Conservation (phyloP, 2,329 filamentous ascomycete genomes). For the Trichoderma endophyticum region DNA sequence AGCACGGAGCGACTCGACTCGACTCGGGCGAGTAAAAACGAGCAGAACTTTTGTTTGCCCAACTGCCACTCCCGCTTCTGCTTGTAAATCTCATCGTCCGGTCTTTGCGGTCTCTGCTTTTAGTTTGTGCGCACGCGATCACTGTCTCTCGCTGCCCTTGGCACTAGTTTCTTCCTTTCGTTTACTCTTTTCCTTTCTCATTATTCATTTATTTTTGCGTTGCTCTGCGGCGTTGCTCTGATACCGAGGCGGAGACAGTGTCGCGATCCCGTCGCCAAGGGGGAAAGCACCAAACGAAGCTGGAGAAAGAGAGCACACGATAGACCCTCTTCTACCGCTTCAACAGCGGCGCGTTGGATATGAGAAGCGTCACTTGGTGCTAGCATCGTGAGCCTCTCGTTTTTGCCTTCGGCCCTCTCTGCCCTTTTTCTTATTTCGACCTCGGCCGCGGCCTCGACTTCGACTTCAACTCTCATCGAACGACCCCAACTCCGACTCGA, state of each 20-base stretch:
- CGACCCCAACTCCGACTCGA: background rate
- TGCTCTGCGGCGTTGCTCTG: background rate
- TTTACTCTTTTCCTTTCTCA: background rate
- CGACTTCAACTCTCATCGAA: background rate
- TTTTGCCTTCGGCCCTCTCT: background rate
- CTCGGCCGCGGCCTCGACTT: background rate
- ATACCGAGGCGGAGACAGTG: background rate
- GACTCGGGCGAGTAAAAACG: background rate
- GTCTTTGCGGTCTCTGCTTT: background rate
- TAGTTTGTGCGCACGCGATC: background rate
- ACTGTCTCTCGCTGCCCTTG: background rate
- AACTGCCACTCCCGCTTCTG: background rate
- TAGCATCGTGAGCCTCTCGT: constrained; percentile 6
- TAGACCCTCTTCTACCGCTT: constrained; percentile 12
- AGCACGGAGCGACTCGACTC: background rate
- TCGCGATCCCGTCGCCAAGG: background rate
- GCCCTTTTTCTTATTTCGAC: background rate
- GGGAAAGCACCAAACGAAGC: background rate
- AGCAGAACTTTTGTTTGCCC: constrained; percentile 14
- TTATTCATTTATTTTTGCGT: background rate
- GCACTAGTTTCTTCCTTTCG: background rate
- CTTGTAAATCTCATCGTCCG: background rate
- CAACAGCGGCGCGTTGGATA: constrained; percentile 20
- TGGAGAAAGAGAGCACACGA: background rate
- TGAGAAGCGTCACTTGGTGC: constrained; percentile 15